Evolutionary conservation across 2,329 filamentous ascomycete species (phyloP).

Genomic region (Diaporthe eres): DNA sequence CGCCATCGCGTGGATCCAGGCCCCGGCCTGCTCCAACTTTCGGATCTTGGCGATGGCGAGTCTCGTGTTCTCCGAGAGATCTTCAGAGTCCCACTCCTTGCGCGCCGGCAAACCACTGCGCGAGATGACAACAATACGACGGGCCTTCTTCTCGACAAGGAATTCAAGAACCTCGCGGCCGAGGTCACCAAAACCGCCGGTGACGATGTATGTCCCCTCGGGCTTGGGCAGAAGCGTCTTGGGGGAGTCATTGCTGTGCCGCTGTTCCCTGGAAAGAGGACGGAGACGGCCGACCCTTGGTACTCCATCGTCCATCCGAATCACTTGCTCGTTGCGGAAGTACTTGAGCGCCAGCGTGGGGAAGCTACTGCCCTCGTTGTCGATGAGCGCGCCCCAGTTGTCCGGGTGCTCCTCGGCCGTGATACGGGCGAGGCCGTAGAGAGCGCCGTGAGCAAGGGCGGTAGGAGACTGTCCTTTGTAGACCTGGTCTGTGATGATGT

Average conservation of each 20-base stretch:
- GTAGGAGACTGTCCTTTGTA: background rate
- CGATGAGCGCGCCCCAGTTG: conserved; percentile 2
- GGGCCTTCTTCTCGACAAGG: conserved; percentile 42
- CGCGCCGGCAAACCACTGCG: conserved; percentile 32
- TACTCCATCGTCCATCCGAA: background rate
- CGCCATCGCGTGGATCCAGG: conserved; percentile 59
- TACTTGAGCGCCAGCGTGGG: background rate
- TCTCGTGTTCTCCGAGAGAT: background rate
- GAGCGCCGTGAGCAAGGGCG: background rate
- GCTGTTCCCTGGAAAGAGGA: background rate
- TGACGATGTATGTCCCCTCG: conserved; percentile 45
- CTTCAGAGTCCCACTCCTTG: background rate
- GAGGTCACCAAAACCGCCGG: conserved; percentile 47
- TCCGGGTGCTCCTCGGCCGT: background rate
- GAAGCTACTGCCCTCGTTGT: background rate
- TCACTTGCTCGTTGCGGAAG: background rate
- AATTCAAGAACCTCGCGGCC: conserved; percentile 43
- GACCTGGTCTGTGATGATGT: background rate
- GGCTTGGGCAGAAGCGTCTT: conserved; percentile 40
- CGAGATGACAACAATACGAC: conserved; percentile 41
- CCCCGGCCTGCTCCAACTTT: conserved; percentile 49
- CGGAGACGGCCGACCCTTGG: background rate
- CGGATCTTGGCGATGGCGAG: conserved; percentile 30
- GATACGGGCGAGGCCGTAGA: conserved; percentile 2
- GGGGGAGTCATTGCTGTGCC: background rate